Conservation (phyloP, 345 rosid species). For the Eutrema japonicum region DNA sequence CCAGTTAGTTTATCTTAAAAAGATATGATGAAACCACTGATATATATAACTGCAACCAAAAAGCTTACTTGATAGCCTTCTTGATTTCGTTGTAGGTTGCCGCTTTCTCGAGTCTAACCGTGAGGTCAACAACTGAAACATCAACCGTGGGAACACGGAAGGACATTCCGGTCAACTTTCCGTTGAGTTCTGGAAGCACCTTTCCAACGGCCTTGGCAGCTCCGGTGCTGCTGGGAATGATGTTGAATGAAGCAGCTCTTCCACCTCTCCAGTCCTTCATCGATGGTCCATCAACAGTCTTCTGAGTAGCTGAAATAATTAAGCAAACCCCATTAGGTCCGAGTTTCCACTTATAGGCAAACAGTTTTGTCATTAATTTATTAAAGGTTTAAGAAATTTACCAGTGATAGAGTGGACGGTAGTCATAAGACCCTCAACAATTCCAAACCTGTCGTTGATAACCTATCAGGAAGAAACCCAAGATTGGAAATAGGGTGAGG, state of each 20-base stretch:
- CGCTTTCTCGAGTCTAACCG: conserved; percentile 74
- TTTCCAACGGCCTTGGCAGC: conserved; percentile 98
- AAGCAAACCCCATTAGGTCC: not conserved
- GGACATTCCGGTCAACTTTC: conserved; percentile 93
- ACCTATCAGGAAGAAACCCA: conserved; percentile 49
- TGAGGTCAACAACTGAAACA: conserved; percentile 90
- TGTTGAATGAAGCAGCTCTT: conserved; percentile 93
- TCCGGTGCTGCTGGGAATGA: conserved; percentile 93
- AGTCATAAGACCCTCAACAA: conserved; percentile 96
- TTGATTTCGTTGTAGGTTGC: conserved; percentile 79
- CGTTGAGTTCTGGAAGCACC: conserved; percentile 74
- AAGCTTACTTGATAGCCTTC: conserved; percentile 64
- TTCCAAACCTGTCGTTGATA: conserved; percentile 84
- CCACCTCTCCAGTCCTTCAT: conserved; percentile 98
- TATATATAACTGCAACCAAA: not conserved
- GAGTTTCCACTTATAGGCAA: not conserved
- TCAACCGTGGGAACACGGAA: conserved; percentile 95
- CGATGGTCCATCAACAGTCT: conserved; percentile 98
- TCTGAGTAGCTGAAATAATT: conserved; percentile 66
- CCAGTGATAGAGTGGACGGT: conserved; percentile 91
- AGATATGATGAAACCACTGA: not conserved
- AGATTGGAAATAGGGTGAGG: not conserved
- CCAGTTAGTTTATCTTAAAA: not conserved
- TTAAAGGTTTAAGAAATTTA: conserved; percentile 13
- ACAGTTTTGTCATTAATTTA: not conserved